Conservation (phyloP, 352 stramenopile species). For the Blastocystis sp. region DNA sequence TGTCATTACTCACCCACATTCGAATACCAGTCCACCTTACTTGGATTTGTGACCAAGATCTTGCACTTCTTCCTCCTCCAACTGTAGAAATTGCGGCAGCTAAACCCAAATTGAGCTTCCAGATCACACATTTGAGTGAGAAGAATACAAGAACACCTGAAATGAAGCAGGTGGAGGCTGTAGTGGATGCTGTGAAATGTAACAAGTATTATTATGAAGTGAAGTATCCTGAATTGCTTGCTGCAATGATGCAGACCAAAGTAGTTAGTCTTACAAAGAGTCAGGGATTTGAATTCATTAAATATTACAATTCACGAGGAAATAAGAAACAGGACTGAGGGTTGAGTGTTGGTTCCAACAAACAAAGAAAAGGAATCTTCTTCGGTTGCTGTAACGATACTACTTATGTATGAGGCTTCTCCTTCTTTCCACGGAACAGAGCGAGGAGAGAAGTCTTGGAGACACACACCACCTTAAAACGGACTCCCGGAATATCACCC, state of each 20-base stretch:
- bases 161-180: background rate
- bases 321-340: conserved; percentile 7
- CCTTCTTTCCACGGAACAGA: conserved; percentile 99
- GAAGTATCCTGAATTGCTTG: conserved; percentile 10
- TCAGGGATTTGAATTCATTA: conserved; percentile 5
- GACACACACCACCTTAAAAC: conserved; percentile 87
- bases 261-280: background rate
- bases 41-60: background rate
- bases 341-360: conserved; percentile 4
- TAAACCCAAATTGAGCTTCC: background rate
- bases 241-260: conserved; percentile 12
- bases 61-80: background rate
- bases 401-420: conserved; percentile 92
- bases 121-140: background rate
- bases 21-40: background rate
- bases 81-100: background rate
- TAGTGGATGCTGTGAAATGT: background rate
- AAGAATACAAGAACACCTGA: background rate
- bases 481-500: conserved; percentile 99
- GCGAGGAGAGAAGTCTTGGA: conserved; percentile 78
- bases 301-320: background rate
- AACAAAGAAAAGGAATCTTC: conserved; percentile 20
- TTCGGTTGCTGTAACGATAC: conserved; percentile 16
- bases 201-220: background rate
- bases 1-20: background rate